These are phyloP conservation scores for Candida anutae DNA, from an alignment of 1,139 yeast species.

Conservation along the genomic window DNA sequence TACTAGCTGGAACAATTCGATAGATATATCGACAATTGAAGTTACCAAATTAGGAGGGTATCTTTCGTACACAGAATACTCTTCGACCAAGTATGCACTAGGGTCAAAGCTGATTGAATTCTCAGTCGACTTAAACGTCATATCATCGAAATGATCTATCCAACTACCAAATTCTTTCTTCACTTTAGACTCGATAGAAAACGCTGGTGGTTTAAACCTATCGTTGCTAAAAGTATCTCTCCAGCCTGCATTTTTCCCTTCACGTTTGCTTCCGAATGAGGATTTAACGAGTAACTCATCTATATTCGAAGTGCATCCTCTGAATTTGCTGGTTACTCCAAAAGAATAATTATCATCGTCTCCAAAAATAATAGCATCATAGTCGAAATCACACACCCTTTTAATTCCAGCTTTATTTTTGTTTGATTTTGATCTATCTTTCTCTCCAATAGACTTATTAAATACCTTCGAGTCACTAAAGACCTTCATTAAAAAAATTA, in stretches of 20 bases:
- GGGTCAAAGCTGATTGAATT: slow-evolving; percentile 31
- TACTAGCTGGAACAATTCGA: slow-evolving; percentile 63
- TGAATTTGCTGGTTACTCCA: slow-evolving; percentile 34
- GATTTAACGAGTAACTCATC: slow-evolving; percentile 19
- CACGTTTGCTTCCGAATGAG: not conserved
- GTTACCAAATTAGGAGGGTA: slow-evolving; percentile 33
- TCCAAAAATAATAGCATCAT: slow-evolving; percentile 14
- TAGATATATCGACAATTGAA: slow-evolving; percentile 65
- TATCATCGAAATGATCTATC: slow-evolving; percentile 26
- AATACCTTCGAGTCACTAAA: slow-evolving; percentile 34
- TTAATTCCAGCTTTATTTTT: slow-evolving; percentile 12
- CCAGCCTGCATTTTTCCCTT: not conserved
- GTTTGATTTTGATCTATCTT: slow-evolving; percentile 17
- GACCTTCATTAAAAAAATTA: slow-evolving; percentile 29
- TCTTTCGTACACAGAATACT: slow-evolving; percentile 18
- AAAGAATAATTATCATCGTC: slow-evolving; percentile 31
- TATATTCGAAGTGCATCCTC: slow-evolving; percentile 11
- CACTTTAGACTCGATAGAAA: slow-evolving; percentile 4
- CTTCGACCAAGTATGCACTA: slow-evolving; percentile 17
- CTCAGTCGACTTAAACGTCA: slow-evolving; percentile 17
- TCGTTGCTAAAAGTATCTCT: slow-evolving; percentile 1
- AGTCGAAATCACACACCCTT: slow-evolving; percentile 17
- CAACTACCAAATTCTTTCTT: slow-evolving; percentile 12
- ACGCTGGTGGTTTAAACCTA: not conserved
- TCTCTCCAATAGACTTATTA: slow-evolving; percentile 13